Conservation (phyloP, 352 stramenopile genomes). For the Phytophthora litchii region DNA sequence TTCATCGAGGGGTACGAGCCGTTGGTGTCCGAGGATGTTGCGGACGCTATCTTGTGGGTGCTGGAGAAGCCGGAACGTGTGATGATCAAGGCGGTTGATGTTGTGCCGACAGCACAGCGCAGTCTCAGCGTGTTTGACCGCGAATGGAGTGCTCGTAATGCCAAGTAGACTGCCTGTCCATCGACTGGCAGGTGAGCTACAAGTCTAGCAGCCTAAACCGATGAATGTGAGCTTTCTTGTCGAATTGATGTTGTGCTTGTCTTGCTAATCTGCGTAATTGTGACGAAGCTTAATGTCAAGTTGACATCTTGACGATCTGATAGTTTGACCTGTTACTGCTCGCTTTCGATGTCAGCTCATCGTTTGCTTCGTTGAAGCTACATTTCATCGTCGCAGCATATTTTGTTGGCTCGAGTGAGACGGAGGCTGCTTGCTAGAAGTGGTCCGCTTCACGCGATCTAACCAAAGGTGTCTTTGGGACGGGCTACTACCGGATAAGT, state of each 20-base stretch:
- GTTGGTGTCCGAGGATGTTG: slow-evolving; percentile 31
- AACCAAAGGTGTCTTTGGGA: slow-evolving; percentile 28
- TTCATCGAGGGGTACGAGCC: slow-evolving; percentile 41
- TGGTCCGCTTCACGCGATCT: slow-evolving; percentile 29
- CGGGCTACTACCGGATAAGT: slow-evolving; percentile 10
- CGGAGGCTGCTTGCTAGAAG: background rate
- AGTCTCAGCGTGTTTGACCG: slow-evolving; percentile 40
- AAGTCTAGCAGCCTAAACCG: background rate
- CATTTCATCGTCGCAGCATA: background rate
- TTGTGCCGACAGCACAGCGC: slow-evolving; percentile 34
- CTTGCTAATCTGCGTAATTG: background rate
- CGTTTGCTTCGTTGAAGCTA: slow-evolving; percentile 6
- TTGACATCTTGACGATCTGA: slow-evolving; percentile 1
- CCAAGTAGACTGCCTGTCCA: slow-evolving; percentile 4
- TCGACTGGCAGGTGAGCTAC: background rate
- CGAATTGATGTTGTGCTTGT: background rate
- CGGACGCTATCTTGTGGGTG: slow-evolving; percentile 36
- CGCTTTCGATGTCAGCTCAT: slow-evolving; percentile 6
- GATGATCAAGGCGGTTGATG: slow-evolving; percentile 33
- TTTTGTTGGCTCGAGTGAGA: background rate
- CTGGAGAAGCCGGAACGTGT: slow-evolving; percentile 33
- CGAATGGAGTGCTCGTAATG: slow-evolving; percentile 30
- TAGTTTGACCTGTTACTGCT: slow-evolving; percentile 4
- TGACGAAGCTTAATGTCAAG: background rate
- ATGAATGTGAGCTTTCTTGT: background rate